Conservation (phyloP, 768 basidiomycete genomes). For the Pluteus cervinus region DNA sequence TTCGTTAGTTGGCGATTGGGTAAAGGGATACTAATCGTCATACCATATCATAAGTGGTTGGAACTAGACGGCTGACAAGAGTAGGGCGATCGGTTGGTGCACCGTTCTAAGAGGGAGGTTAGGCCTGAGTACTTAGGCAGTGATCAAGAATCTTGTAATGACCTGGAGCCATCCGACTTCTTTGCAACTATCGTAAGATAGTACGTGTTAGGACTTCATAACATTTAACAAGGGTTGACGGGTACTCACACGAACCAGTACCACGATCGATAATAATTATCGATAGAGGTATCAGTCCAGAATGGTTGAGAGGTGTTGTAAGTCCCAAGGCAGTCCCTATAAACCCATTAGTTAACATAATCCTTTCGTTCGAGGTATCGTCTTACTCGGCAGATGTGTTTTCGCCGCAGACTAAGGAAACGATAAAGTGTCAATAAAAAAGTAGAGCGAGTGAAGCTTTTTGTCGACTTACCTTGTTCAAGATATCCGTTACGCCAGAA, state of each 20-base stretch:
- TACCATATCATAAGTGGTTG: conserved; percentile 51
- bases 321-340: conserved; percentile 35
- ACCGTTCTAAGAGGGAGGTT: conserved; percentile 40
- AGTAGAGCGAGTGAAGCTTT: too few relatives aligned
- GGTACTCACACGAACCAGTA: conserved; percentile 56
- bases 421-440: too few relatives aligned
- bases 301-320: conserved; percentile 32
- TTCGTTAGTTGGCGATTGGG: background rate
- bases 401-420: too few relatives aligned
- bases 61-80: conserved; percentile 50
- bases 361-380: too few relatives aligned
- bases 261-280: conserved; percentile 61
- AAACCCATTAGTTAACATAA: too few relatives aligned
- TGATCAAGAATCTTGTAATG: background rate
- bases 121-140: background rate
- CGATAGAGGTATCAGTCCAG: conserved; percentile 50
- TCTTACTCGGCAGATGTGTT: too few relatives aligned
- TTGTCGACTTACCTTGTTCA: conserved; percentile 32
- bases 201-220: too few relatives aligned
- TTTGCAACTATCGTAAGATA: conserved; percentile 45
- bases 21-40: conserved; percentile 10
- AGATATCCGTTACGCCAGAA: conserved; percentile 52
- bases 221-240: background rate
- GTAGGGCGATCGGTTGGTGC: conserved; percentile 32
- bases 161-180: conserved; percentile 60